These are phyloP conservation scores for Flaveria sonorensis DNA, from an alignment of 129 eudicot species.

Conservation along the genomic window DNA sequence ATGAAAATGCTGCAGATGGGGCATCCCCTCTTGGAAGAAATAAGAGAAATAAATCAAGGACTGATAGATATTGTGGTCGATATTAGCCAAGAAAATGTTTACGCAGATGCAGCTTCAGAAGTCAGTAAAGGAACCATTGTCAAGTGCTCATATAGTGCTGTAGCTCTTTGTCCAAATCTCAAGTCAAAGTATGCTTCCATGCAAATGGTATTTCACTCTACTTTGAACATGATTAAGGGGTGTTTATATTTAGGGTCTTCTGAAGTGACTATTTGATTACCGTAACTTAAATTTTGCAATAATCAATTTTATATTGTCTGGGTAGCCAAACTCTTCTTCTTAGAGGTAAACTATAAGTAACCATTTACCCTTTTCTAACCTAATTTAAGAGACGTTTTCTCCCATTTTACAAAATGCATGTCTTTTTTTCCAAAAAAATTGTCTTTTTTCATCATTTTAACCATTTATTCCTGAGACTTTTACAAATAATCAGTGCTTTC, in stretches of 20 bases:
- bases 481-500: not conserved
- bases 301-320: not conserved
- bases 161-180: conserved; percentile 82
- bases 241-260: not conserved
- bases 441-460: not conserved
- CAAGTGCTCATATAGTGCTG: conserved; percentile 80
- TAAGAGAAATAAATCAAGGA: conserved; percentile 68
- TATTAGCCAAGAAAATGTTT: conserved; percentile 74
- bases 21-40: conserved; percentile 83
- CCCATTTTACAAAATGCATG: not conserved
- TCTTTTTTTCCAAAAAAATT: not conserved
- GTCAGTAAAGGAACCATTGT: conserved; percentile 82
- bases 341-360: not conserved
- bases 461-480: not conserved
- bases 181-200: conserved; percentile 78
- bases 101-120: conserved; percentile 65
- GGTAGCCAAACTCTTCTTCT: not conserved
- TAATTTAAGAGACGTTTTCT: not conserved
- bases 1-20: not conserved
- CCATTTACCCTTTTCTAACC: not conserved
- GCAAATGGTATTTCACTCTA: conserved; percentile 61
- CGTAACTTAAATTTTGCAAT: not conserved
- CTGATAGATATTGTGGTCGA: conserved; percentile 82
- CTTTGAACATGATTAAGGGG: conserved; percentile 13
- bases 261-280: not conserved